A percentile compares a stretch with the other conserved stretches of the same genome.
Evolutionary conservation across 2,329 filamentous ascomycete genomes (phyloP).

Genomic region (Cladosporium sp.): DNA sequence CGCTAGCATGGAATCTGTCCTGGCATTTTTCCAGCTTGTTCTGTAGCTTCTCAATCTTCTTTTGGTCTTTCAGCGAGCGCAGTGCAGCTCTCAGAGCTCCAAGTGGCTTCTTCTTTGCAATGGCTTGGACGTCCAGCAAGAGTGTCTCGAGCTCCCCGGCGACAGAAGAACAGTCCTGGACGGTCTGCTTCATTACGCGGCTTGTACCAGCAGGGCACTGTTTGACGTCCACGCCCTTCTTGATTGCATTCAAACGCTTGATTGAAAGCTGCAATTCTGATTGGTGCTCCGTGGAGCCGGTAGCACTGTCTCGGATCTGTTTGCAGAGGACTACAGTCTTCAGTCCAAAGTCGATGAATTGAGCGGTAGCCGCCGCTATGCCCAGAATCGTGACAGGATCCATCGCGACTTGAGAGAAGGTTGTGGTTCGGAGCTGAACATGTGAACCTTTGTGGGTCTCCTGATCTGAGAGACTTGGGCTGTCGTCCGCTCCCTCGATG

Average conservation of each 20-base stretch:
- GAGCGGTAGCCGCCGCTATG: background rate
- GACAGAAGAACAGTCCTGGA: background rate
- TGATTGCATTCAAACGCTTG: background rate
- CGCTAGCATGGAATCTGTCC: background rate
- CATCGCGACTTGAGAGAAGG: background rate
- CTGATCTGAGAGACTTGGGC: no score
- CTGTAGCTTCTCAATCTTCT: slow-evolving; percentile 1
- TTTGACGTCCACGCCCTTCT: background rate
- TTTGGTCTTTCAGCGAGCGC: background rate
- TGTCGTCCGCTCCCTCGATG: no score
- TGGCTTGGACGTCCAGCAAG: background rate
- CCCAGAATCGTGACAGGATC: background rate
- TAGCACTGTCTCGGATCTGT: slow-evolving; percentile 7
- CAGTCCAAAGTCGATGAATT: slow-evolving; percentile 3
- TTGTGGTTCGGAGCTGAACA: no score
- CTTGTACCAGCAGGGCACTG: background rate
- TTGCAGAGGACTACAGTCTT: slow-evolving; percentile 4
- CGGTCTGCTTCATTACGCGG: background rate
- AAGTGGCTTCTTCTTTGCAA: background rate
- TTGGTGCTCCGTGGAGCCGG: background rate
- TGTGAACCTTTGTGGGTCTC: no score
- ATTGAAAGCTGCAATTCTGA: background rate
- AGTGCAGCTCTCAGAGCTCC: background rate
- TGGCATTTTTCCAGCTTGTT: background rate
- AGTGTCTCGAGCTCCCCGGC: background rate